Conservation (phyloP, 2,329 filamentous ascomycete species). For the Meredithiella fracta region DNA sequence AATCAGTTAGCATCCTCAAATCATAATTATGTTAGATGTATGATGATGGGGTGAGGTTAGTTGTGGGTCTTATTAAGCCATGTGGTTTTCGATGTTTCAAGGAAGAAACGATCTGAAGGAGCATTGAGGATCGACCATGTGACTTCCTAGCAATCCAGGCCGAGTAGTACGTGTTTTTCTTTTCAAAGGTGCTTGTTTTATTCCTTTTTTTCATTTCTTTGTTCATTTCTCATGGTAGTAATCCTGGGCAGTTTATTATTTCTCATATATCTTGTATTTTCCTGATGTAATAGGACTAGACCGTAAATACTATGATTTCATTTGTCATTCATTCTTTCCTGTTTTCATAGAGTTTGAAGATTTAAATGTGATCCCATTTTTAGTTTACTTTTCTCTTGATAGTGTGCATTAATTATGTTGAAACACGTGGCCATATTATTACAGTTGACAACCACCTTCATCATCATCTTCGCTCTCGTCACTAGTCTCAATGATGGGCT, state of each 20-base stretch:
- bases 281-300: not conserved
- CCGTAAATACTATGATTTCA: not conserved
- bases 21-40: not conserved
- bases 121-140: not conserved
- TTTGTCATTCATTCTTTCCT: not conserved
- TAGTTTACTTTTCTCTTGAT: not conserved
- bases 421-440: not conserved
- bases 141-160: not conserved
- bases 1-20: not conserved
- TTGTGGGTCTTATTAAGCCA: no score
- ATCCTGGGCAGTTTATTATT: not conserved
- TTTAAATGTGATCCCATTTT: conserved; percentile 1
- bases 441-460: not conserved
- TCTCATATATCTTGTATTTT: not conserved
- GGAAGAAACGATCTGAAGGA: not conserved
- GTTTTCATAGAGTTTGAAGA: not conserved
- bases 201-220: not conserved
- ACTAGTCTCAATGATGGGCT: not conserved
- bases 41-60: not conserved
- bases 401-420: not conserved
- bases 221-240: not conserved
- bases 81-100: no score
- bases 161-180: not conserved
- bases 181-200: not conserved
- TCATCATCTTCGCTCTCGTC: not conserved